A percentile compares a stretch with the other conserved stretches of the same genome.
These are phyloP conservation scores for Picea engelmannii DNA, from an alignment of 83 land plant species.

Conservation along the genomic window DNA sequence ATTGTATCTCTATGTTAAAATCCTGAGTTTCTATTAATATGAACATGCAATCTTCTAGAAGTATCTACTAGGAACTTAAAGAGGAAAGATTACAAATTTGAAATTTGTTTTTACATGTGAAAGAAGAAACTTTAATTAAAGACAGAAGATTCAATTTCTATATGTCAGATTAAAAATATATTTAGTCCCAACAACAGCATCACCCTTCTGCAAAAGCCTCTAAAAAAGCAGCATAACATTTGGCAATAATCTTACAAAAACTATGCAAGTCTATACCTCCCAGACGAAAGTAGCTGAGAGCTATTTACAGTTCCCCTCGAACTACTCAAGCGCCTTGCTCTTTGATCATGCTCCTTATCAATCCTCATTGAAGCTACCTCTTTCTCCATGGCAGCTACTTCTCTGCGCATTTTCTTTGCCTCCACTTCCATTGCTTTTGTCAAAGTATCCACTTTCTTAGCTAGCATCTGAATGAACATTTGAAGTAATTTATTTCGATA, in stretches of 20 bases:
- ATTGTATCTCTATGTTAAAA: too few relatives aligned
- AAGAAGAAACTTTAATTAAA: too few relatives aligned
- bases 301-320: constrained; percentile 50
- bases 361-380: constrained; percentile 64
- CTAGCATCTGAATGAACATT: constrained; percentile 40
- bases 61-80: neutral
- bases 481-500: neutral
- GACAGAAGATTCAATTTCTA: neutral
- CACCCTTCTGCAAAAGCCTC: neutral
- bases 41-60: neutral
- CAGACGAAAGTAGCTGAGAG: constrained; percentile 55
- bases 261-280: constrained; percentile 35
- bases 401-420: constrained; percentile 72
- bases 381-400: constrained; percentile 77
- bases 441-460: constrained; percentile 76
- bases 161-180: neutral
- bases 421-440: constrained; percentile 86
- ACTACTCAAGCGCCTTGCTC: constrained; percentile 39
- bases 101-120: too few relatives aligned
- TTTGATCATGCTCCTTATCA: constrained; percentile 49
- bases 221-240: neutral
- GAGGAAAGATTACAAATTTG: too few relatives aligned
- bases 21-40: too few relatives aligned
- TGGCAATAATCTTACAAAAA: neutral
- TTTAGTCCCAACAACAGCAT: neutral